Evolutionary conservation across 2,329 filamentous ascomycete genomes (phyloP).

Genomic region (Ophiostoma sp.): DNA sequence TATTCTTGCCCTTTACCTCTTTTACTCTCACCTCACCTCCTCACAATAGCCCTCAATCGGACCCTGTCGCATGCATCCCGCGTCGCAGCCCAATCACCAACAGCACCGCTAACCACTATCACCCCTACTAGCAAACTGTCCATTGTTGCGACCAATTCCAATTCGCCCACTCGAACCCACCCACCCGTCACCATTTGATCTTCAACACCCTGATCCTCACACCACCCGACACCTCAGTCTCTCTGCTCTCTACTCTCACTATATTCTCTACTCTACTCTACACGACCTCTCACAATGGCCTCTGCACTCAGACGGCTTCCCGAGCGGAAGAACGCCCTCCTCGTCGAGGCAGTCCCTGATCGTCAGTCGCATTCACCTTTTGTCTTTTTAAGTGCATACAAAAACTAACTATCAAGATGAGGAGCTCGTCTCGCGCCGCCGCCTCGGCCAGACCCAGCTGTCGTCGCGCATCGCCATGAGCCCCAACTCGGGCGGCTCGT

Average conservation of each 20-base stretch:
- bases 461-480: conserved; percentile 60
- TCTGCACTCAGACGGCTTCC: conserved; percentile 35
- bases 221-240: neutral
- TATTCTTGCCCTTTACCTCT: neutral
- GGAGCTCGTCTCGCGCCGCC: conserved; percentile 75
- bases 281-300: conserved; percentile 28
- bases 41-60: neutral
- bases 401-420: conserved; percentile 45
- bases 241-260: neutral
- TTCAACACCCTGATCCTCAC: neutral
- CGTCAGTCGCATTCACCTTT: conserved; percentile 38
- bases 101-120: conserved; percentile 8
- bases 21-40: neutral
- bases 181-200: neutral
- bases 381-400: neutral
- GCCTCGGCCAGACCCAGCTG: conserved; percentile 88
- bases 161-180: conserved; percentile 7
- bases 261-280: too few relatives aligned
- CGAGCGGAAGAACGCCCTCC: conserved; percentile 48
- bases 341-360: conserved; percentile 48
- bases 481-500: conserved; percentile 40
- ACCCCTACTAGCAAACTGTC: conserved; percentile 13
- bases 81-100: conserved; percentile 18
- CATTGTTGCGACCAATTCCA: conserved; percentile 14
- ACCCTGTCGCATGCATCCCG: conserved; percentile 17